Base-by-base conservation (phyloP, 192 early-diverging fungal genomes). In the Bifiguratus adelaidae region DNA sequence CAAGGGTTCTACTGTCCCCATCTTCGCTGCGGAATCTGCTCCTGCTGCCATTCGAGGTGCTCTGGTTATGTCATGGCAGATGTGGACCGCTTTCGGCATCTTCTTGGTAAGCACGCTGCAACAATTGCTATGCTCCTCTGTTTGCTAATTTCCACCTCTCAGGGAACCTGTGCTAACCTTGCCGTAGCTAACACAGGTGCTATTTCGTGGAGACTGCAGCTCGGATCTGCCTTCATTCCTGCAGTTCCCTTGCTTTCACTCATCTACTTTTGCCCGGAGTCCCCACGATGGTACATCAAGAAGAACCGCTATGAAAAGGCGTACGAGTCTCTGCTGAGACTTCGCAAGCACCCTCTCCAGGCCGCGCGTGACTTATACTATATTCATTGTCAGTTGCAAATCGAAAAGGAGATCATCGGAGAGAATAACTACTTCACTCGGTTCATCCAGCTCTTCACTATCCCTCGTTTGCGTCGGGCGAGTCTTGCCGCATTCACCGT, bases 61-160 rank as follows among this genome's bases (percentile, higher is more conserved):
- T 30, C 44, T 45, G 18, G 44, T 45, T 4, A 45, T 45, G 44
- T 23, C 32, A 24, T 45, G 44, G 44, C 44, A 45, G 13, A 45
- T 30, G 9, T 45, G 29, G 28, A 45, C 44, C 11, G 44, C 44
- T 16, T 45, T 45, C 22, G 44, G 44, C 32, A 45, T 45, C 5
- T 30, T 45, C 28, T 45, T 45, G 26, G 44, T 26, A n/a, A n/a
- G n/a, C n/a, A n/a, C n/a, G n/a, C n/a, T n/a, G n/a, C n/a, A n/a
- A n/a, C n/a, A n/a, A n/a, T n/a, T n/a, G n/a, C n/a, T n/a, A n/a
- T n/a, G n/a, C n/a, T n/a, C n/a, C n/a, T n/a, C n/a, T n/a, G n/a
- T n/a, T n/a, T n/a, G n/a, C n/a, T n/a, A n/a, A n/a, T n/a, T n/a
- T n/a, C n/a, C n/a, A n/a, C n/a, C n/a, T n/a, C n/a, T n/a, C n/a